Conservation (phyloP, 1,284 basidiomycete genomes). For the Trametes pubescens region DNA sequence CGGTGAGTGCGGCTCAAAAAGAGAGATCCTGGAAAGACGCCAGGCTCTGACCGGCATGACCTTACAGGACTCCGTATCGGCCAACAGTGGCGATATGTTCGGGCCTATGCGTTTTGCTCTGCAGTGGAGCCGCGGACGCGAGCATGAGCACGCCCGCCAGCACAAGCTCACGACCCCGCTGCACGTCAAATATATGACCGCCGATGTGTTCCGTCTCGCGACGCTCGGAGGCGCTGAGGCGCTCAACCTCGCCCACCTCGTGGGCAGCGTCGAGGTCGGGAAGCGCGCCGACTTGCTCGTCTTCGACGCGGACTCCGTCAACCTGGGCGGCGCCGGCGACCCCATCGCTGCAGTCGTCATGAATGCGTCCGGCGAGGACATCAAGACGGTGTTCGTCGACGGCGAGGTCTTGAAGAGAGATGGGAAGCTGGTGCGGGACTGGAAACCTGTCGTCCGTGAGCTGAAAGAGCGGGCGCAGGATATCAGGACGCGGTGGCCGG, state of each 20-base stretch:
- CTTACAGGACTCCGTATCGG: constrained; percentile 39
- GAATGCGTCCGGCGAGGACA: constrained; percentile 43
- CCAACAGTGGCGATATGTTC: constrained; percentile 46
- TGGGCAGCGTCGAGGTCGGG: constrained; percentile 45
- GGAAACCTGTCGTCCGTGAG: constrained; percentile 47
- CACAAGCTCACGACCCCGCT: constrained; percentile 33
- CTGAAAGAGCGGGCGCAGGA: constrained; percentile 56
- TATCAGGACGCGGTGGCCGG: constrained; percentile 55
- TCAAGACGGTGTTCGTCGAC: constrained; percentile 44
- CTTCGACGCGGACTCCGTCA: constrained; percentile 42
- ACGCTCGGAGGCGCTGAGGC: constrained; percentile 46
- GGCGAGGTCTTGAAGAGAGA: constrained; percentile 44
- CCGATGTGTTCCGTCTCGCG: constrained; percentile 44
- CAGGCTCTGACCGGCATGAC: not conserved
- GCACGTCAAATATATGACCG: constrained; percentile 39
- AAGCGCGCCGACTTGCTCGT: constrained; percentile 46
- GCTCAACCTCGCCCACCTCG: constrained; percentile 37
- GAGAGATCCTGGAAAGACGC: not conserved
- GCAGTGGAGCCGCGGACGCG: constrained; percentile 41
- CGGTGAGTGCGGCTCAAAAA: constrained; percentile 31
- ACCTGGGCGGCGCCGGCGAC: constrained; percentile 40
- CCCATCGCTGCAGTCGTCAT: constrained; percentile 43
- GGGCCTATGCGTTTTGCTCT: constrained; percentile 44
- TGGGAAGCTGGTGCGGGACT: constrained; percentile 38
- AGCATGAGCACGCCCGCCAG: constrained; percentile 35